These are phyloP conservation scores for Pichia sp. DNA, from an alignment of 1,139 yeast species.

Conservation along the genomic window DNA sequence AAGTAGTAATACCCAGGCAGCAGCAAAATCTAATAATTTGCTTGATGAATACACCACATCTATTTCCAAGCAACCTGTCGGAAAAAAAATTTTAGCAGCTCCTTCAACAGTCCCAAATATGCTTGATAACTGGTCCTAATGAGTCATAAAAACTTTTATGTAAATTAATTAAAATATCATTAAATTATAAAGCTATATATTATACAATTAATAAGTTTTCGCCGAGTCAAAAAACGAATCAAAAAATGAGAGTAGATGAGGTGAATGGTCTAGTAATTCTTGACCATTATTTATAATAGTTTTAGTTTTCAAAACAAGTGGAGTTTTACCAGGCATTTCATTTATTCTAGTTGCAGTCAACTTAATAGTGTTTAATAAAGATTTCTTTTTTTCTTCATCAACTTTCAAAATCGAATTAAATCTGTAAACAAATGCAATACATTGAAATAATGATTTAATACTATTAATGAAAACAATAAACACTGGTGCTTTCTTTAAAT, in stretches of 20 bases:
- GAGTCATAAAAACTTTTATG: not conserved
- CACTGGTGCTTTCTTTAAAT: conserved; percentile 18
- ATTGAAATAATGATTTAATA: conserved; percentile 26
- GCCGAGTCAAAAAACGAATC: conserved; percentile 21
- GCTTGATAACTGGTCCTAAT: conserved; percentile 13
- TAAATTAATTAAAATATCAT: not conserved
- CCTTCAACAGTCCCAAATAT: conserved; percentile 3
- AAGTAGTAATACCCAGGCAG: too few relatives aligned
- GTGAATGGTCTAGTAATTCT: conserved; percentile 16
- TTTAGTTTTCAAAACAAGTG: conserved; percentile 15
- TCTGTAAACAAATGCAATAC: conserved; percentile 21
- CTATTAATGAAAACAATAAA: conserved; percentile 24
- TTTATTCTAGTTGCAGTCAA: conserved; percentile 7
- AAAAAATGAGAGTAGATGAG: conserved; percentile 19
- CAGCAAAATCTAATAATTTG: not conserved
- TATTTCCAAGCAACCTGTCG: not conserved
- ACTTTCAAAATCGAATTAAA: conserved; percentile 16
- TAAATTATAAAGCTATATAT: too few relatives aligned
- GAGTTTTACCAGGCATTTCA: conserved; percentile 7
- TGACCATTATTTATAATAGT: conserved; percentile 17
- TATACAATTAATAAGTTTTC: conserved; percentile 4
- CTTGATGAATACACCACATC: not conserved
- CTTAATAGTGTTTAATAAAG: conserved; percentile 10
- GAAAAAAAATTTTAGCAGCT: too few relatives aligned
- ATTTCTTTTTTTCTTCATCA: conserved; percentile 7